Evolutionary conservation across 148 eudicot species (phyloP).

Genomic region (Vaccinium macrocarpon): DNA sequence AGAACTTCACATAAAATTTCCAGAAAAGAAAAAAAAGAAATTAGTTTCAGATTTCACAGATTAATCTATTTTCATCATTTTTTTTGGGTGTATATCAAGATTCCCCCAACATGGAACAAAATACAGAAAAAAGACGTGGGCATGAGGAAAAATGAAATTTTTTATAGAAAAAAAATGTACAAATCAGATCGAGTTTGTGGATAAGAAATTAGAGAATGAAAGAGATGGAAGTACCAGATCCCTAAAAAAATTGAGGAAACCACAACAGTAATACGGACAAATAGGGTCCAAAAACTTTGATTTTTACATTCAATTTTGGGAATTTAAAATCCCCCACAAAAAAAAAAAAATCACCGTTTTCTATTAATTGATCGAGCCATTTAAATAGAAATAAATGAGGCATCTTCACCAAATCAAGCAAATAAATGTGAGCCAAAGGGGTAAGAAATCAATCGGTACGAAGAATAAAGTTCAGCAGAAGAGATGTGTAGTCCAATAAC

Average conservation of each 20-base stretch:
- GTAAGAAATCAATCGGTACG: neutral
- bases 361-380: neutral
- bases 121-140: neutral
- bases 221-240: slow-evolving; percentile 18
- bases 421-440: neutral
- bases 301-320: neutral
- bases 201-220: slow-evolving; percentile 9
- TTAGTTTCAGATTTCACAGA: neutral
- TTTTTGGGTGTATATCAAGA: neutral
- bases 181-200: neutral
- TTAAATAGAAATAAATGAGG: neutral
- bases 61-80: neutral
- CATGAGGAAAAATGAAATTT: too few species aligned
- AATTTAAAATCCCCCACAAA: neutral
- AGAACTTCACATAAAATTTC: neutral
- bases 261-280: neutral
- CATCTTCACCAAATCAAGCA: slow-evolving; percentile 8
- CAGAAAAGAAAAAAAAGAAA: neutral
- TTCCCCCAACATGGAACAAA: neutral
- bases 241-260: neutral
- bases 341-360: too few species aligned
- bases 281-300: slow-evolving; percentile 5
- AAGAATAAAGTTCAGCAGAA: neutral
- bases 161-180: neutral
- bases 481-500: neutral